Base-by-base conservation (phyloP, 306 rosid genomes). In the Aeschynomene evenia region DNA sequence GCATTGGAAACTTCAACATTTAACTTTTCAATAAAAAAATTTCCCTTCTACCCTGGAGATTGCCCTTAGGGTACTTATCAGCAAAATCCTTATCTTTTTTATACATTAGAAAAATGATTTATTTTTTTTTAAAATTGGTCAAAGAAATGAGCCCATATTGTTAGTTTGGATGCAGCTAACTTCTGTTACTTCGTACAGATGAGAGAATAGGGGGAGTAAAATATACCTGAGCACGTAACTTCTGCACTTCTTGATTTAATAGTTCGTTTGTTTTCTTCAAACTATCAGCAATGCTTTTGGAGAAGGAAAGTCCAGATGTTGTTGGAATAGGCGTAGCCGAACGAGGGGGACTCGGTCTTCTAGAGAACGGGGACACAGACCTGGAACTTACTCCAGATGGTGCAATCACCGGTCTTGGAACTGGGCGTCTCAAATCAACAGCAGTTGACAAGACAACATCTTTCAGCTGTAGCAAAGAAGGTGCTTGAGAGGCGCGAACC, bases 311-410 rank as follows among this genome's bases (percentile, higher is more conserved):
- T 63, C 99, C 99, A 0, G 95, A 85, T 16, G 92, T 85, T 45
- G 99, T 95, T 48, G 99, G 96, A 78, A 89, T 82, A 50, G 99
- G 99, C 0, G 97, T 95, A 19, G 99, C 97, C 6, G 94, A 95
- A 64, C 99, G 99, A 40, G 97, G 97, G 33, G 97, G 99, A 70
- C 96, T 89, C 46, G 96, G 79, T 79, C 94, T 85, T 80, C 96
- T 84, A 1, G 99, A 95, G 80, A 91, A 85, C 66, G 99, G 99
- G 6, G 97, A 94, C 59, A 87, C 92, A 0, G 96, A 84, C 79
- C 97, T 87, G 5, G 95, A 91, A 82, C 86, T 95, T 57, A 82
- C 92, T 63, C 89, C 97, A 26, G 97, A 88, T 63, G 92, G 66
- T 14, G 91, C 85, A 69, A 87, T 82, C 70, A 79, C 86, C 1